phyloP scores from a whole-genome alignment of 331 rosid genomes.

The Arachis monticola region DNA sequence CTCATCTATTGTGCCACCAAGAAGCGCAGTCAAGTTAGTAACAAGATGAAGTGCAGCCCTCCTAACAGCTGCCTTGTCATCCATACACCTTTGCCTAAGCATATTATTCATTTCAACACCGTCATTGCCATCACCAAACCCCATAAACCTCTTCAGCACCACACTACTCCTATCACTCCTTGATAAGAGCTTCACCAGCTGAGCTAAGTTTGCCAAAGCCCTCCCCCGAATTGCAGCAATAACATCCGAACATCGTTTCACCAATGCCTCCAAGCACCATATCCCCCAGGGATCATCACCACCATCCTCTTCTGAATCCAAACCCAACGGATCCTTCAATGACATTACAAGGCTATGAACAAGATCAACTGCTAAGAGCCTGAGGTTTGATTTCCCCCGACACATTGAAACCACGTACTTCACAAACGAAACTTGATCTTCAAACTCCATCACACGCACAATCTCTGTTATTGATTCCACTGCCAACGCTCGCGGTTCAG shows the following conservation, averaged over 20 bases:
- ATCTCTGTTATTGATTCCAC: conserved; percentile 80
- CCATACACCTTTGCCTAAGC: conserved; percentile 78
- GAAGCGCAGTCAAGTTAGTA: conserved; percentile 71
- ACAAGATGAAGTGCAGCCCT: conserved; percentile 81
- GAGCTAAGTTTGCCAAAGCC: conserved; percentile 78
- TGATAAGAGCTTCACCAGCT: conserved; percentile 65
- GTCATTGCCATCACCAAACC: conserved; percentile 49
- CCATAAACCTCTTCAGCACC: conserved; percentile 66
- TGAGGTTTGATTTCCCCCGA: conserved; percentile 67
- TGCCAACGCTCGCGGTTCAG: conserved; percentile 80
- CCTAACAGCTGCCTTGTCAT: conserved; percentile 92
- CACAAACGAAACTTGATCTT: conserved; percentile 73
- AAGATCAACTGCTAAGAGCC: conserved; percentile 87
- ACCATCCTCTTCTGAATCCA: conserved; percentile 53
- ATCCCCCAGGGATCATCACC: conserved; percentile 58
- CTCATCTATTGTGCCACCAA: conserved; percentile 73
- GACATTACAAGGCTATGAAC: conserved; percentile 55
- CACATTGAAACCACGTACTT: conserved; percentile 73
- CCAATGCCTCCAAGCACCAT: conserved; percentile 77
- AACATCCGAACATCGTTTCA: conserved; percentile 79
- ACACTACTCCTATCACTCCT: conserved; percentile 43
- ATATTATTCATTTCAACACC: conserved; percentile 55
- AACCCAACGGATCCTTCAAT: conserved; percentile 60
- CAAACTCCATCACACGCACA: conserved; percentile 54
- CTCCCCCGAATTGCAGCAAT: conserved; percentile 71